Evolutionary conservation across 2,329 filamentous ascomycete species (phyloP).

Genomic region (Ophiocordyceps camponoti-saundersi): DNA sequence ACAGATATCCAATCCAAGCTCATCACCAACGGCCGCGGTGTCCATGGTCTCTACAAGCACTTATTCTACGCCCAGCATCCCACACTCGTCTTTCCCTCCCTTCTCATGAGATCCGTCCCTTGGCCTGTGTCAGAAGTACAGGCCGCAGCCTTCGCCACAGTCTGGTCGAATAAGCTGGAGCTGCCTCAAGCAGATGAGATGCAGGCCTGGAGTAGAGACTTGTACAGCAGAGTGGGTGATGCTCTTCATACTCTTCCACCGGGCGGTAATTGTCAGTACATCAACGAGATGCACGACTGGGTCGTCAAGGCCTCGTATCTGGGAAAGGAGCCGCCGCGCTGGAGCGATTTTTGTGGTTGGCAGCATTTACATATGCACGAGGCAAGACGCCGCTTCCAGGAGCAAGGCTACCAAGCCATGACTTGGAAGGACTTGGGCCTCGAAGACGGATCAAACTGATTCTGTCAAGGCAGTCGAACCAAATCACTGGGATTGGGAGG

Average conservation of each 20-base stretch:
- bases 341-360: slow-evolving; percentile 59
- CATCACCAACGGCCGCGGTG: slow-evolving; percentile 51
- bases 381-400: slow-evolving; percentile 57
- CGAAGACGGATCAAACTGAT: slow-evolving; percentile 2
- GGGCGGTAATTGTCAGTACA: slow-evolving; percentile 43
- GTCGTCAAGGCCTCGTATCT: slow-evolving; percentile 27
- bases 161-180: slow-evolving; percentile 54
- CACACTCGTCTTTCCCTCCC: slow-evolving; percentile 57
- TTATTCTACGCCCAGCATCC: slow-evolving; percentile 61
- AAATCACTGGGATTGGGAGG: neutral
- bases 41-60: slow-evolving; percentile 62
- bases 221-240: slow-evolving; percentile 30
- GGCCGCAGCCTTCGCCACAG: slow-evolving; percentile 55
- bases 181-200: slow-evolving; percentile 51
- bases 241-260: slow-evolving; percentile 13
- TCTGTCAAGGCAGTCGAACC: neutral
- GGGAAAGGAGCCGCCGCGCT: slow-evolving; percentile 54
- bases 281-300: slow-evolving; percentile 53
- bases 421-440: slow-evolving; percentile 60
- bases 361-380: slow-evolving; percentile 48
- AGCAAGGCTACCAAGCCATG: slow-evolving; percentile 44
- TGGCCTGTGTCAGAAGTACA: slow-evolving; percentile 71
- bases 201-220: slow-evolving; percentile 47
- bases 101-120: slow-evolving; percentile 76
- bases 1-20: slow-evolving; percentile 28